Conservation (phyloP, 306 rosid genomes). For the Comarum palustre region DNA sequence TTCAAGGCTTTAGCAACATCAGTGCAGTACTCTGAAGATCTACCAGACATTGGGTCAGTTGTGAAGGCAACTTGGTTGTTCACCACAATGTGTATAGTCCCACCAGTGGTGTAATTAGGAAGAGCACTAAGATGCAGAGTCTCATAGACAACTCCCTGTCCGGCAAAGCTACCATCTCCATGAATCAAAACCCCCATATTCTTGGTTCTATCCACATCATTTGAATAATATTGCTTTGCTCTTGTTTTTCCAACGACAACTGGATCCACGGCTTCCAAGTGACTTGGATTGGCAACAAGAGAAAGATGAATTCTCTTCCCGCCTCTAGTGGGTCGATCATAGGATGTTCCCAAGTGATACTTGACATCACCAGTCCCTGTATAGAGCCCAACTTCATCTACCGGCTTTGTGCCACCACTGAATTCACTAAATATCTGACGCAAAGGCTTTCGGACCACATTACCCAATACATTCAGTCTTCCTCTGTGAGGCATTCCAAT, state of each 20-base stretch:
- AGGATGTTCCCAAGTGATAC: slow-evolving; percentile 91
- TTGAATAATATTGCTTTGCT: slow-evolving; percentile 81
- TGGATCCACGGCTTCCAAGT: slow-evolving; percentile 93
- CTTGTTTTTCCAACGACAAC: slow-evolving; percentile 93
- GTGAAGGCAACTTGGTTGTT: slow-evolving; percentile 97
- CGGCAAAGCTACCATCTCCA: slow-evolving; percentile 99
- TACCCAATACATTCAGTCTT: slow-evolving; percentile 84
- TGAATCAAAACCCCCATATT: slow-evolving; percentile 84
- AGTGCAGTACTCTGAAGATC: slow-evolving; percentile 91
- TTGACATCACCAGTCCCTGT: slow-evolving; percentile 97
- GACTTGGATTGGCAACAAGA: slow-evolving; percentile 94
- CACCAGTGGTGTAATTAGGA: slow-evolving; percentile 92
- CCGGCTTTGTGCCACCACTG: slow-evolving; percentile 74
- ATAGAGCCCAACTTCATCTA: slow-evolving; percentile 83
- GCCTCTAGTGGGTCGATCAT: slow-evolving; percentile 91
- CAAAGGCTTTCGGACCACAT: slow-evolving; percentile 86
- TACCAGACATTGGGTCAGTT: slow-evolving; percentile 80
- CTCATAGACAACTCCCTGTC: slow-evolving; percentile 97
- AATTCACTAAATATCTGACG: slow-evolving; percentile 89
- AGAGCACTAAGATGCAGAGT: slow-evolving; percentile 94
- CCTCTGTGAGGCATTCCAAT: slow-evolving; percentile 94
- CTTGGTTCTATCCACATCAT: slow-evolving; percentile 68
- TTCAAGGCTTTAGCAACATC: slow-evolving; percentile 95
- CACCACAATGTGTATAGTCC: slow-evolving; percentile 84
- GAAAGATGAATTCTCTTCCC: slow-evolving; percentile 81